Percentiles rank a stretch among this genome's conserved stretches.
phyloP scores from a whole-genome alignment of 345 rosid species.

The Punica granatum region DNA sequence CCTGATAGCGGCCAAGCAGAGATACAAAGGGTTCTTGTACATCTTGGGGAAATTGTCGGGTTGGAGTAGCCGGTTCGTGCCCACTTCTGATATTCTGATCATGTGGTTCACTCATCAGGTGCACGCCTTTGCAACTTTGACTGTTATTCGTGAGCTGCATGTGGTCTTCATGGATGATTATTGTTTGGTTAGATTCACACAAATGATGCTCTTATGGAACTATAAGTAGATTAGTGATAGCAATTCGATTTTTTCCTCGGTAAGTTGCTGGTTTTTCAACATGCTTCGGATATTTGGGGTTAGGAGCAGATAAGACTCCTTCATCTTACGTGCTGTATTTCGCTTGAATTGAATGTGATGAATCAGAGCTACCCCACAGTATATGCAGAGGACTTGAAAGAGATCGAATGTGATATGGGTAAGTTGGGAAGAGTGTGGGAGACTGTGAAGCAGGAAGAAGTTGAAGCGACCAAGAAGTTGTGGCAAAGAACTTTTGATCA shows the following conservation, averaged over 20 bases:
- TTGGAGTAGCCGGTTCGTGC: slow-evolving; percentile 41
- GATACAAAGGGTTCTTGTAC: slow-evolving; percentile 66
- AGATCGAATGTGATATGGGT: slow-evolving; percentile 29
- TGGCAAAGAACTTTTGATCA: slow-evolving; percentile 69
- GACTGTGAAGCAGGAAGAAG: slow-evolving; percentile 36
- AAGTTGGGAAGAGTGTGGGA: slow-evolving; percentile 44
- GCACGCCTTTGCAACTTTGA: background rate
- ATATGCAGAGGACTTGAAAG: slow-evolving; percentile 65
- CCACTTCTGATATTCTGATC: slow-evolving; percentile 59
- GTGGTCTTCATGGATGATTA: too few species aligned
- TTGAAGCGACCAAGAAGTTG: slow-evolving; percentile 40
- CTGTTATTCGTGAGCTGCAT: background rate
- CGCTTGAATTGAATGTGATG: slow-evolving; percentile 8
- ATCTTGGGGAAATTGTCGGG: slow-evolving; percentile 39
- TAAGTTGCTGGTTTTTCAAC: background rate
- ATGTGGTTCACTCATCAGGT: slow-evolving; percentile 85
- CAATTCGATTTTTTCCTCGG: background rate
- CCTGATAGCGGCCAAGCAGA: slow-evolving; percentile 61
- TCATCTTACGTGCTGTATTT: slow-evolving; percentile 1
- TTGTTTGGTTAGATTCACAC: too few species aligned
- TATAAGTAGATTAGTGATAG: background rate
- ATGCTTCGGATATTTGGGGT: too few species aligned
- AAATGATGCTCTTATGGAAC: background rate
- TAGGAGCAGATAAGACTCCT: background rate
- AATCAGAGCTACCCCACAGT: slow-evolving; percentile 71